These are phyloP conservation scores for Didymella segeticola DNA, from an alignment of 2,329 filamentous ascomycete species.

Conservation along the genomic window DNA sequence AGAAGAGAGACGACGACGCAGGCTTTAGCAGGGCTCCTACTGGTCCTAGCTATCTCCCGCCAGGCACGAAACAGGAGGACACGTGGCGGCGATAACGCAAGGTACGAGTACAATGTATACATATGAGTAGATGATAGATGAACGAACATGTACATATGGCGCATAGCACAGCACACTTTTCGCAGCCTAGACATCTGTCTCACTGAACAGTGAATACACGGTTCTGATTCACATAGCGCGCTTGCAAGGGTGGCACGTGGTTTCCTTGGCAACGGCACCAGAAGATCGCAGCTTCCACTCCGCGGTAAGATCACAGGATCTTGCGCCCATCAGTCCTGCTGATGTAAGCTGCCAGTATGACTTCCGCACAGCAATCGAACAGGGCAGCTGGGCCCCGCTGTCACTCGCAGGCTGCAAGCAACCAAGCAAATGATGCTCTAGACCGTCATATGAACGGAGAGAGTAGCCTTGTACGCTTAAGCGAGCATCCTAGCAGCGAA, in stretches of 20 bases:
- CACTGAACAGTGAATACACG: neutral
- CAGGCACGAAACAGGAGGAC: slow-evolving; percentile 83
- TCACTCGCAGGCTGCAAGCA: slow-evolving; percentile 10
- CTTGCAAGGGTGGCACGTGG: slow-evolving; percentile 4
- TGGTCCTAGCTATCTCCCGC: slow-evolving; percentile 68
- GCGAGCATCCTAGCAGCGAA: slow-evolving; percentile 42
- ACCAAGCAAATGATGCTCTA: slow-evolving; percentile 28
- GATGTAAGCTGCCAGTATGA: slow-evolving; percentile 4
- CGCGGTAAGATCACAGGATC: neutral
- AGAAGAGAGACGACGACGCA: slow-evolving; percentile 65
- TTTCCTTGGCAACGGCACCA: slow-evolving; percentile 17
- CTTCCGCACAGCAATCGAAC: slow-evolving; percentile 8
- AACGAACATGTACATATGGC: slow-evolving; percentile 1
- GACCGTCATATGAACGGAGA: slow-evolving; percentile 37
- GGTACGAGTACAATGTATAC: neutral
- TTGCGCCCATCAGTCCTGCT: slow-evolving; percentile 1
- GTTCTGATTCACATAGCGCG: neutral
- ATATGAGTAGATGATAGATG: slow-evolving; percentile 11
- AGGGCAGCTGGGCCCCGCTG: slow-evolving; percentile 11
- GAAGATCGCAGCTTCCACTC: slow-evolving; percentile 5
- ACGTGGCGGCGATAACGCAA: slow-evolving; percentile 66
- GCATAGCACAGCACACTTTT: neutral
- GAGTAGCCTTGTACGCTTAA: slow-evolving; percentile 35
- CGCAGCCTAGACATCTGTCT: neutral
- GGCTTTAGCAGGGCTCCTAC: slow-evolving; percentile 51